Evolutionary conservation across 495 filamentous ascomycete genomes (phyloP).

Genomic region (Hypoxylon crocopeplum): DNA sequence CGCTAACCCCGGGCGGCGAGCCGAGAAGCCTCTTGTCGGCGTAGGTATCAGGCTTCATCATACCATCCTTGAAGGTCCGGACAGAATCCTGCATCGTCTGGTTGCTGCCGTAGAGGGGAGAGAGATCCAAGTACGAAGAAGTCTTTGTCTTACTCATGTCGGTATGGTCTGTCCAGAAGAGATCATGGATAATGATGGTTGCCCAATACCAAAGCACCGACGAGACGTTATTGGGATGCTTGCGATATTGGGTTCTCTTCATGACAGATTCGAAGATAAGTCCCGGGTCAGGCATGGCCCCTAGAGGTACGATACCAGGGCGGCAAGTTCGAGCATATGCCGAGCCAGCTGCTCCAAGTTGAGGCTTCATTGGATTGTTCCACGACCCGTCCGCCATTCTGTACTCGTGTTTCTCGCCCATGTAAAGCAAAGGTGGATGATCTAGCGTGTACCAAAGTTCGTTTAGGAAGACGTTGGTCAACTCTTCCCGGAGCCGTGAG

Average conservation of each 20-base stretch:
- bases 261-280: conserved; percentile 77
- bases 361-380: conserved; percentile 55
- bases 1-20: conserved; percentile 85
- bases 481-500: conserved; percentile 66
- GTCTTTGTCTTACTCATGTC: conserved; percentile 68
- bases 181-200: conserved; percentile 84
- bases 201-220: conserved; percentile 90
- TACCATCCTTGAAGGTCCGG: conserved; percentile 81
- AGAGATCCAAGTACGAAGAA: conserved; percentile 84
- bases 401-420: conserved; percentile 71
- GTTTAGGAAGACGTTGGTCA: conserved; percentile 74
- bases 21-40: conserved; percentile 77
- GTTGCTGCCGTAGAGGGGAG: conserved; percentile 86
- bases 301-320: conserved; percentile 67
- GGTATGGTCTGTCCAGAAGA: conserved; percentile 45
- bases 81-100: conserved; percentile 75
- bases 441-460: conserved; percentile 72
- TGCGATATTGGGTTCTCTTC: conserved; percentile 54
- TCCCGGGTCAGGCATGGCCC: conserved; percentile 74
- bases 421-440: conserved; percentile 61
- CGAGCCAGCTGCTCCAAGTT: conserved; percentile 52
- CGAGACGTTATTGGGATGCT: conserved; percentile 75
- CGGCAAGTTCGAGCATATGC: conserved; percentile 77
- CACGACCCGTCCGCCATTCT: conserved; percentile 77
- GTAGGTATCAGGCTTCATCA: conserved; percentile 83